Conservation (phyloP, 306 rosid species). For the Cyamopsis tetragonoloba region DNA sequence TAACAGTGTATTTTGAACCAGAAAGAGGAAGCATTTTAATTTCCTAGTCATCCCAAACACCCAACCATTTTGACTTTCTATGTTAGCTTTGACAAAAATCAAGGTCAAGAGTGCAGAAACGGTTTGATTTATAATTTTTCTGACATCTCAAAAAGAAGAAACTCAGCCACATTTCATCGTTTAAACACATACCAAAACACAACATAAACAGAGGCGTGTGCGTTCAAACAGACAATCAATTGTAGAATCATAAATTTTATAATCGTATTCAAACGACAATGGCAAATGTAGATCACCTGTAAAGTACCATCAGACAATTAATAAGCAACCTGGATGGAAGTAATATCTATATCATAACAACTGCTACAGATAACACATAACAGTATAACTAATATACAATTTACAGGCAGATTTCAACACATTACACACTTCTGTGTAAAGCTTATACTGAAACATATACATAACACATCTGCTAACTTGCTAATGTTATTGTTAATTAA, state of each 20-base stretch:
- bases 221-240: background rate
- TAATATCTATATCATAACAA: background rate
- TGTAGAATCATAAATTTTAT: background rate
- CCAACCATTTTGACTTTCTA: background rate
- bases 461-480: background rate
- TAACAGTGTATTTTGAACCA: background rate
- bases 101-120: slow-evolving; percentile 2
- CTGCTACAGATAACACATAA: background rate
- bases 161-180: background rate
- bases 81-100: background rate
- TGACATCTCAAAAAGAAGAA: background rate
- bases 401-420: background rate
- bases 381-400: background rate
- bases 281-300: background rate
- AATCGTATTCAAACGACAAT: background rate
- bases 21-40: background rate
- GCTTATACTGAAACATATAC: background rate
- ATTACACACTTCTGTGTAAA: background rate
- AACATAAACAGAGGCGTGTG: background rate
- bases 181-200: background rate
- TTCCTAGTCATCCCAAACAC: background rate
- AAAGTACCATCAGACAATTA: slow-evolving; percentile 4
- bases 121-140: background rate
- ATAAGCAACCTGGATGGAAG: background rate
- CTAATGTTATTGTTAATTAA: background rate